A percentile compares a stretch with the other conserved stretches of the same genome.
Conservation (phyloP, 495 filamentous ascomycete species). For the Wilcoxina mikolae region DNA sequence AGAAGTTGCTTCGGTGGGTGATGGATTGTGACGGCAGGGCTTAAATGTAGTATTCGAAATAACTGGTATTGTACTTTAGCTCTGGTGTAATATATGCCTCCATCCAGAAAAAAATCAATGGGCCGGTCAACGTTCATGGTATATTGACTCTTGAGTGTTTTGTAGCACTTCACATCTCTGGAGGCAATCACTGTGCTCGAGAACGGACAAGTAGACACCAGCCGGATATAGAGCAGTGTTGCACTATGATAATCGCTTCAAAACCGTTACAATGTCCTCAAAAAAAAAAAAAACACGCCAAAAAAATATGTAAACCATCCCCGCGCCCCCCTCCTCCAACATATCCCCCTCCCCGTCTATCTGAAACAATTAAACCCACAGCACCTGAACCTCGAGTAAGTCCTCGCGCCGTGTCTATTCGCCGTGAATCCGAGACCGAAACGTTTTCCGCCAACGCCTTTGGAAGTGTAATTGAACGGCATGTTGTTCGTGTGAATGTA, state of each 20-base stretch:
- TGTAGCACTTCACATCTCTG: too few relatives aligned
- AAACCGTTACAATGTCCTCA: background rate
- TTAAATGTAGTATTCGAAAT: too few relatives aligned
- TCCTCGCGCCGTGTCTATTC: conserved; percentile 21
- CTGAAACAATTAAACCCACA: conserved; percentile 27
- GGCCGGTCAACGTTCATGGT: too few relatives aligned
- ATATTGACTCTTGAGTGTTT: too few relatives aligned
- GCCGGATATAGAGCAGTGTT: too few relatives aligned
- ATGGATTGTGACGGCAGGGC: too few relatives aligned
- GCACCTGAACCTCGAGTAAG: conserved; percentile 20
- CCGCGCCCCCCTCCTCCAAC: background rate
- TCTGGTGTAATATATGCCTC: too few relatives aligned
- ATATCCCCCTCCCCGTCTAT: conserved; percentile 2
- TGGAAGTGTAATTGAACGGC: conserved; percentile 25
- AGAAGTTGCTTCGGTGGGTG: too few relatives aligned
- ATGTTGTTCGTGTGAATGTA: conserved; percentile 6
- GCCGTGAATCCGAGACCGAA: conserved; percentile 23
- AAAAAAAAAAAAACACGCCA: background rate
- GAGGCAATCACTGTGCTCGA: background rate
- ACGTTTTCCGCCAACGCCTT: conserved; percentile 16
- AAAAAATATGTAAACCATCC: background rate
- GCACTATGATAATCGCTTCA: background rate
- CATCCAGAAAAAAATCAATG: too few relatives aligned
- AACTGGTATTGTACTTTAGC: too few relatives aligned
- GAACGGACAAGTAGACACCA: background rate